Conservation (phyloP, 208 protist genomes). For the Trypanosoma melophagium region DNA sequence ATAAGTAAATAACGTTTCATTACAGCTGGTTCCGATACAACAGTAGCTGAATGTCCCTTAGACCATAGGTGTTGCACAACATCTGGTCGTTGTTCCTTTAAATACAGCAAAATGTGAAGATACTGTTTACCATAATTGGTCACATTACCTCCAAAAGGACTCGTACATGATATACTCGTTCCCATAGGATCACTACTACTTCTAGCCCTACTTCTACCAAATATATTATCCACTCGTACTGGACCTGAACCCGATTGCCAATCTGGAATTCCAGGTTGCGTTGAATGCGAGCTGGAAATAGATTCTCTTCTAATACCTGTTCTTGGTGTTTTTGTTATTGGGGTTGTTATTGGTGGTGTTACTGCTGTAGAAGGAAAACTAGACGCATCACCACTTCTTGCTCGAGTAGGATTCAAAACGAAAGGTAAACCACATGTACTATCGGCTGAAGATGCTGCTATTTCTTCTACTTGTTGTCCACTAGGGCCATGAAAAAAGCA, state of each 20-base stretch:
- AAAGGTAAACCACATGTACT: neutral
- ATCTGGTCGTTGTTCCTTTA: constrained; percentile 31
- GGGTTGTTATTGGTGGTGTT: neutral
- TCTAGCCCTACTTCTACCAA: neutral
- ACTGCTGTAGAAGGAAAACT: neutral
- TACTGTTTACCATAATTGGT: neutral
- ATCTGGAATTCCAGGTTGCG: neutral
- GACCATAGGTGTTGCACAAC: constrained; percentile 44
- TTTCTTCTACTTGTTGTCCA: neutral
- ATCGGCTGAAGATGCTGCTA: neutral
- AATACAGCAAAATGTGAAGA: constrained; percentile 59
- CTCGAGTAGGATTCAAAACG: neutral
- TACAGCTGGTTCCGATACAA: constrained; percentile 38
- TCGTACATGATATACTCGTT: constrained; percentile 11
- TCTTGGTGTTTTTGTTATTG: neutral
- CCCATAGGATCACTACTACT: constrained; percentile 12
- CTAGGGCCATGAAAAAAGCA: constrained; percentile 1
- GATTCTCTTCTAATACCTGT: neutral
- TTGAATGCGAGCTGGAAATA: neutral
- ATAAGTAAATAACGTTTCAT: constrained; percentile 54
- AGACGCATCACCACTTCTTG: neutral
- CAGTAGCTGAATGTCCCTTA: constrained; percentile 62
- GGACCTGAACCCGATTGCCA: neutral
- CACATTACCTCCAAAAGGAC: neutral
- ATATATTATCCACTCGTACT: constrained; percentile 9